A percentile compares a stretch with the other conserved stretches of the same genome.
Conservation (phyloP, 2,329 filamentous ascomycete genomes). For the Chaetomium sp. region DNA sequence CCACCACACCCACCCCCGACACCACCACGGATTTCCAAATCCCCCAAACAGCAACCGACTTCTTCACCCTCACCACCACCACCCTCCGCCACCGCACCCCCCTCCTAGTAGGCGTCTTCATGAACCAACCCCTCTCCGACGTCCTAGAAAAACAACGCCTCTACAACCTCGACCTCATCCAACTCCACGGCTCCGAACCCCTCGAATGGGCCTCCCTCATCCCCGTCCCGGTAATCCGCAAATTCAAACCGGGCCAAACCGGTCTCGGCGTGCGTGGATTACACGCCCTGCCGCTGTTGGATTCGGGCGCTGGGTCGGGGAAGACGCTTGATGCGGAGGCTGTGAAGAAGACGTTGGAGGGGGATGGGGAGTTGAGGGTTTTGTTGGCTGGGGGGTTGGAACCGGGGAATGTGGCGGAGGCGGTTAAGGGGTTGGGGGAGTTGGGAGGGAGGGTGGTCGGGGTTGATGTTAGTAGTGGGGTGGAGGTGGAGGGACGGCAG, state of each 20-base stretch:
- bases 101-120: constrained; percentile 87
- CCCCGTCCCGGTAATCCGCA: constrained; percentile 83
- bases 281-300: constrained; percentile 76
- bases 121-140: constrained; percentile 79
- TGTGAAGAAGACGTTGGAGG: constrained; percentile 59
- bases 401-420: constrained; percentile 67
- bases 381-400: constrained; percentile 81
- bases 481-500: constrained; percentile 78
- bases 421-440: constrained; percentile 57
- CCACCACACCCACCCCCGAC: constrained; percentile 24
- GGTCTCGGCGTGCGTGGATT: constrained; percentile 70
- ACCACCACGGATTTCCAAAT: constrained; percentile 21
- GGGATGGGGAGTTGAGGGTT: constrained; percentile 64
- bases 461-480: constrained; percentile 91
- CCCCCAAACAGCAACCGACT: constrained; percentile 50
- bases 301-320: constrained; percentile 81
- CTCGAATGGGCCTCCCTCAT: constrained; percentile 86
- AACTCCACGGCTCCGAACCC: constrained; percentile 88
- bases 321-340: constrained; percentile 65
- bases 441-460: constrained; percentile 61
- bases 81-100: constrained; percentile 53
- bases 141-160: constrained; percentile 70
- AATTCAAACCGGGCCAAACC: constrained; percentile 71
- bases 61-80: constrained; percentile 54
- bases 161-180: constrained; percentile 78